phyloP scores from a whole-genome alignment of 129 eudicot genomes.

The Lonicera japonica region DNA sequence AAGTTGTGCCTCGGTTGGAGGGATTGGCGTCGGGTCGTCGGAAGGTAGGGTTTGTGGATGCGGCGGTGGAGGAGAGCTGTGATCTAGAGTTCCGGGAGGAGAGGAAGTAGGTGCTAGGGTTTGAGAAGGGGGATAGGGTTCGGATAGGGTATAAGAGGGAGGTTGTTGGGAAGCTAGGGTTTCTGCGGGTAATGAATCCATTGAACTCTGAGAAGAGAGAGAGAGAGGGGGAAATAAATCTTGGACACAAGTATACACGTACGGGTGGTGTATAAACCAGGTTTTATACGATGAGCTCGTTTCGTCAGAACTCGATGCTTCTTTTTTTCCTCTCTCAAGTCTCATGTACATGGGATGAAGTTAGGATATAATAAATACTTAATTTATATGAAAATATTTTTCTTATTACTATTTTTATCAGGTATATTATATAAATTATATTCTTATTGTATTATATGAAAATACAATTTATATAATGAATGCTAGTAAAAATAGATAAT shows the following conservation, averaged over 20 bases:
- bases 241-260: background rate
- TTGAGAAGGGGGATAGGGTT: constrained; percentile 13
- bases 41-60: background rate
- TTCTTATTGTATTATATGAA: too few species aligned
- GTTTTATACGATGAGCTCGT: background rate
- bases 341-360: too few species aligned
- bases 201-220: background rate
- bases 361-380: too few species aligned
- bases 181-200: constrained; percentile 32
- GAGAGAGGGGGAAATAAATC: background rate
- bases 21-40: constrained; percentile 4
- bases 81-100: constrained; percentile 9
- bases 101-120: background rate
- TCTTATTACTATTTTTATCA: too few species aligned
- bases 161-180: constrained; percentile 29
- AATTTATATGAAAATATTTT: too few species aligned
- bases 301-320: too few species aligned
- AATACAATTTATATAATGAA: too few species aligned
- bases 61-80: background rate
- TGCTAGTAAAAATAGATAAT: too few species aligned
- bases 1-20: constrained; percentile 2
- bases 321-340: too few species aligned
- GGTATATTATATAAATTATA: too few species aligned
- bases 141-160: constrained; percentile 6
- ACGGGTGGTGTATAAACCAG: background rate